These are phyloP conservation scores for Microdochium nivale DNA, from an alignment of 2,329 filamentous ascomycete genomes.

Conservation along the genomic window DNA sequence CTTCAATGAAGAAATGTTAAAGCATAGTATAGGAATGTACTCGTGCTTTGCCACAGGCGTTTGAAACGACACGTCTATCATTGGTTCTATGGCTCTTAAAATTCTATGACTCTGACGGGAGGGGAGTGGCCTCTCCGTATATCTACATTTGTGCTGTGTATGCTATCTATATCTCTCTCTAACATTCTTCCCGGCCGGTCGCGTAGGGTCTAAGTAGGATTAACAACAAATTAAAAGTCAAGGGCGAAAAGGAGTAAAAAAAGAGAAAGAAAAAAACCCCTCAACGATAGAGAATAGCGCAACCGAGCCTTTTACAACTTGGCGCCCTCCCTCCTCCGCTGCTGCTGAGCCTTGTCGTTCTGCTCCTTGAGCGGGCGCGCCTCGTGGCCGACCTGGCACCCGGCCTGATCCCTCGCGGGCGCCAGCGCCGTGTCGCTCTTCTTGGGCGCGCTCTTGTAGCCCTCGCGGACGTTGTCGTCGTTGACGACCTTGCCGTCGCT, in stretches of 20 bases:
- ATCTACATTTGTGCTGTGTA: not conserved
- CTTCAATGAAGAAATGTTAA: too few relatives aligned
- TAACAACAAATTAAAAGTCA: too few relatives aligned
- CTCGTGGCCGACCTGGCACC: slow-evolving; percentile 23
- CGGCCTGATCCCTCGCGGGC: slow-evolving; percentile 18
- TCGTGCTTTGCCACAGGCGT: too few relatives aligned
- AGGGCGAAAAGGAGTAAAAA: not conserved
- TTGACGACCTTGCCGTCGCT: slow-evolving; percentile 45
- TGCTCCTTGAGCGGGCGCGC: slow-evolving; percentile 28
- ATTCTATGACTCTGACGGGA: not conserved
- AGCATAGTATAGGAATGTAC: too few relatives aligned
- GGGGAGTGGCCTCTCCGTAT: not conserved
- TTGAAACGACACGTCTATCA: not conserved
- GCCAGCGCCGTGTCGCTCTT: slow-evolving; percentile 21
- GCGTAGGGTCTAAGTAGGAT: too few relatives aligned
- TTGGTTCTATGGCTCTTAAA: not conserved
- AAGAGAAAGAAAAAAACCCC: not conserved
- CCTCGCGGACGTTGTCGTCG: slow-evolving; percentile 42
- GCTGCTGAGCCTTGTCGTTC: slow-evolving; percentile 17
- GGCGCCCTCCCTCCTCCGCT: slow-evolving; percentile 21
- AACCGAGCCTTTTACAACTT: slow-evolving; percentile 20
- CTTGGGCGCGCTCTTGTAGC: slow-evolving; percentile 20
- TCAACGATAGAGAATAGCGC: not conserved
- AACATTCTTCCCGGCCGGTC: not conserved
- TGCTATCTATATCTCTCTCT: not conserved